Evolutionary conservation across 2,329 filamentous ascomycete genomes (phyloP), one percentile per base, ranked within the genome.

Genomic region (Xylaria sp.): DNA sequence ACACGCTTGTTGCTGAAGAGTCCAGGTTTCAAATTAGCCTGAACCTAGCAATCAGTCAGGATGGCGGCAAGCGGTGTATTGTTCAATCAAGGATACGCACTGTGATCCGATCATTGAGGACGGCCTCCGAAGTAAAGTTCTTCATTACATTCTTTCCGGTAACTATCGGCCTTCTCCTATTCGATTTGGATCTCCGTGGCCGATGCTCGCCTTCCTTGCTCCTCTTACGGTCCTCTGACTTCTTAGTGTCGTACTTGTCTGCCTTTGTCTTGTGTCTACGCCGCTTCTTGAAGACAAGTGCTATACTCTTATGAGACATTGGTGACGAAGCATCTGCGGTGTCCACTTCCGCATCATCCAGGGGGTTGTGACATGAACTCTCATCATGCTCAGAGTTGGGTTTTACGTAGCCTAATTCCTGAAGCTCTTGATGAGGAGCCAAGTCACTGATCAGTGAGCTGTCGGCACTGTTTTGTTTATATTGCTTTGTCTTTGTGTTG

Each of bases 181-280:
- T 58, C 38, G 70, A 75, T 54, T 68, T 73, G 31, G 63, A 62
- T 59, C 72, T 75, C 20, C 53, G 62, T 68, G 53, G 65, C 17
- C 53, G 56, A 20, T 66, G 13, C 20, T 64, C 65, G n/a, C 59
- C 36, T 56, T 76, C 74, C 53, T 72, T 78, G 42, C 77, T 76
- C 57, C 59, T 71, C 26, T 66, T 75, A 44, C 69, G 56, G 40
- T 63, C 74, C 33, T 58, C 64, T 57, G 69, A 75, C 74, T 74
- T 77, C 69, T 73, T 79, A 65, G 81, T 81, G 33, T 88, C 83
- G 74, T 91, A 90, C 40, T 83, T 85, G 73, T 88, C 84, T 28
- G 82, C 79, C 59, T 82, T 84, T 17, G 87, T 90, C 77, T 86
- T 91, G 70, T 84, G 80, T 38, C 89, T 84, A 20, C 83, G 78